phyloP scores from a whole-genome alignment of 257 asterid genomes.

The Nicotiana paniculata region DNA sequence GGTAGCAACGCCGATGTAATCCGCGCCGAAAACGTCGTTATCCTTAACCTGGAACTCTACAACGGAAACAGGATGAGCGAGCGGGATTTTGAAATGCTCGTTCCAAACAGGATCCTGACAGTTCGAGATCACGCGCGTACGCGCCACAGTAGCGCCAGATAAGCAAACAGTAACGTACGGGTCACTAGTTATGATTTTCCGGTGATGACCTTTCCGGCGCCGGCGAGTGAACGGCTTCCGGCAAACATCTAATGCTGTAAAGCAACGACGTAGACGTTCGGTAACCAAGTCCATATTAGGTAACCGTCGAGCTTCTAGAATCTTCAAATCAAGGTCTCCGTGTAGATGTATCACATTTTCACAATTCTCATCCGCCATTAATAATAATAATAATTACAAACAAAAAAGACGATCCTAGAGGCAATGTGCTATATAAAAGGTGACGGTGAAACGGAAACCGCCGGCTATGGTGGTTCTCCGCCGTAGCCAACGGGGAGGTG shows the following conservation, averaged over 20 bases:
- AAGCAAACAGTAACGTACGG: conserved; percentile 84
- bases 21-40: conserved; percentile 87
- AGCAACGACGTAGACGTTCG: conserved; percentile 65
- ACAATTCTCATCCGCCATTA: conserved; percentile 38
- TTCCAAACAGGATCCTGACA: conserved; percentile 82
- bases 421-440: background rate
- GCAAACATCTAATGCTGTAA: conserved; percentile 41
- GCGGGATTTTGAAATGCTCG: conserved; percentile 66
- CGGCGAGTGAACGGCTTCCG: conserved; percentile 37
- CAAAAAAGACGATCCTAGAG: background rate
- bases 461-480: conserved; percentile 5
- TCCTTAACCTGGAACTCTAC: conserved; percentile 84
- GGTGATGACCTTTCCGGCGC: conserved; percentile 19
- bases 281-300: conserved; percentile 87
- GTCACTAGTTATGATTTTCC: conserved; percentile 77
- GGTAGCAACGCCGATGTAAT: conserved; percentile 59
- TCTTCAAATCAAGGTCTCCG: conserved; percentile 76
- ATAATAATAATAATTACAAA: background rate
- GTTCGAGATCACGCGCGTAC: conserved; percentile 72
- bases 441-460: conserved; percentile 11
- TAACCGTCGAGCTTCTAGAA: conserved; percentile 70
- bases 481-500: conserved; percentile 11
- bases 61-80: conserved; percentile 83
- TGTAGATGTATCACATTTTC: conserved; percentile 43
- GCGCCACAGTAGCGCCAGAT: conserved; percentile 78